Evolutionary conservation across 345 rosid species (phyloP).

Genomic region (Chamaenerion angustifolium): DNA sequence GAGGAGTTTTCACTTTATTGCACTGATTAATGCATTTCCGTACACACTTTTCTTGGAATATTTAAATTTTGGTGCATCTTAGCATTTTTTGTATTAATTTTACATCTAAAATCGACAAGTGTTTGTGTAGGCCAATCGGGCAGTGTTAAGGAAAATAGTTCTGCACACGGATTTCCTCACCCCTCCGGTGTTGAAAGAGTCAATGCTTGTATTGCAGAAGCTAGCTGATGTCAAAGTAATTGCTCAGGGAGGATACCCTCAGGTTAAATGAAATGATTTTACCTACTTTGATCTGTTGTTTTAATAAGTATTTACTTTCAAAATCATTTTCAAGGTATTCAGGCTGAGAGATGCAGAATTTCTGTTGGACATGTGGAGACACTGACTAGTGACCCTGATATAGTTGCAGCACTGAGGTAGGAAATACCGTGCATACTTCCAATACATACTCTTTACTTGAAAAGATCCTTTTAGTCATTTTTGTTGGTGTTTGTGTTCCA

Average conservation of each 20-base stretch:
- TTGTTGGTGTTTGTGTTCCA: conserved; percentile 15
- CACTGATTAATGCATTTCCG: background rate
- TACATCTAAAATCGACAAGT: background rate
- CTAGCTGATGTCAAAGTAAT: conserved; percentile 52
- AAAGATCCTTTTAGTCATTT: conserved; percentile 5
- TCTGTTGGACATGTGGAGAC: conserved; percentile 69
- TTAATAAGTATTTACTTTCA: too few species aligned
- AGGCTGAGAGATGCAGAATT: conserved; percentile 92
- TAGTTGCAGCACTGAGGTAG: conserved; percentile 67
- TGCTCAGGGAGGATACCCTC: conserved; percentile 85
- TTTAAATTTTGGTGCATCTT: background rate
- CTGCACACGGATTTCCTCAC: conserved; percentile 73
- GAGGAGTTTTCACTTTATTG: background rate
- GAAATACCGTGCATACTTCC: conserved; percentile 1
- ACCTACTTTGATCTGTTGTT: too few species aligned
- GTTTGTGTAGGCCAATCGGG: conserved; percentile 49
- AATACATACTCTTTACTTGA: background rate
- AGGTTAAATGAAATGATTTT: conserved; percentile 26
- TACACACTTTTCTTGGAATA: background rate
- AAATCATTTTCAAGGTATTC: conserved; percentile 6
- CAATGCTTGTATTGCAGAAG: conserved; percentile 43
- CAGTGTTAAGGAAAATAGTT: conserved; percentile 50
- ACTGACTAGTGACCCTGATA: conserved; percentile 44
- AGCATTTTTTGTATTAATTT: background rate
- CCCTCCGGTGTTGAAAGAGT: conserved; percentile 66